Conservation (phyloP, 495 filamentous ascomycete genomes). For the Hyaloscypha hepaticicola region DNA sequence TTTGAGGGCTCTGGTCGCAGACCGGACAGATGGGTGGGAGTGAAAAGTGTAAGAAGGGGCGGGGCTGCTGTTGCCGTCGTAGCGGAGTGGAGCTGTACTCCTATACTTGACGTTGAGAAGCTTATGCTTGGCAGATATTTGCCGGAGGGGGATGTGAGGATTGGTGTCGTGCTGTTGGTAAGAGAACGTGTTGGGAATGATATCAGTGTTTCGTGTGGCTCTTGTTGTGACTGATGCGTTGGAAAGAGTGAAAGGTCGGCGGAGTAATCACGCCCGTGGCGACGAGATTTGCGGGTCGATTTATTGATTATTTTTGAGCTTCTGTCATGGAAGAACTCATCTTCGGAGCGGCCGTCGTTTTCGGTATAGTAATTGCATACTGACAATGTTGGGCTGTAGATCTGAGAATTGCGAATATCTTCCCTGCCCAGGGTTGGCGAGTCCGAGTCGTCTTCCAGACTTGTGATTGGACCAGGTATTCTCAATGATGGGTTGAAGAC, state of each 20-base stretch:
- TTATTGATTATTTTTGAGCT: neutral
- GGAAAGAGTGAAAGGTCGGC: slow-evolving; percentile 7
- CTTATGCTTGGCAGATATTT: slow-evolving; percentile 2
- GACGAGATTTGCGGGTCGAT: neutral
- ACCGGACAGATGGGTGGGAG: slow-evolving; percentile 14
- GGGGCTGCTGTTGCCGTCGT: neutral
- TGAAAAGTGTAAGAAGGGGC: slow-evolving; percentile 16
- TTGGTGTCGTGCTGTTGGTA: neutral
- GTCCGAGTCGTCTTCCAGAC: slow-evolving; percentile 6
- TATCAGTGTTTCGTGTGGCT: neutral
- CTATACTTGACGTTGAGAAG: neutral
- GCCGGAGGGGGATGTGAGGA: neutral
- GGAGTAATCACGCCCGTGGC: slow-evolving; percentile 7
- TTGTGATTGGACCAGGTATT: neutral
- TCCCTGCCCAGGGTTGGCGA: slow-evolving; percentile 10
- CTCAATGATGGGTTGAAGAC: slow-evolving; percentile 19
- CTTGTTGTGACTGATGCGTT: neutral
- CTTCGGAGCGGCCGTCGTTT: slow-evolving; percentile 6
- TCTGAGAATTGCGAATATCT: neutral
- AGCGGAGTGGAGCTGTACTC: neutral
- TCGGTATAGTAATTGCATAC: slow-evolving; percentile 18
- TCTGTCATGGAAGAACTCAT: slow-evolving; percentile 12
- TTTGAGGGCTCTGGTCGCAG: slow-evolving; percentile 9
- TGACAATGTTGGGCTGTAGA: slow-evolving; percentile 15
- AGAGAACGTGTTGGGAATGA: slow-evolving; percentile 15